Base-by-base conservation (phyloP, 164 flowering plant genomes). In the Magnolia officinalis region DNA sequence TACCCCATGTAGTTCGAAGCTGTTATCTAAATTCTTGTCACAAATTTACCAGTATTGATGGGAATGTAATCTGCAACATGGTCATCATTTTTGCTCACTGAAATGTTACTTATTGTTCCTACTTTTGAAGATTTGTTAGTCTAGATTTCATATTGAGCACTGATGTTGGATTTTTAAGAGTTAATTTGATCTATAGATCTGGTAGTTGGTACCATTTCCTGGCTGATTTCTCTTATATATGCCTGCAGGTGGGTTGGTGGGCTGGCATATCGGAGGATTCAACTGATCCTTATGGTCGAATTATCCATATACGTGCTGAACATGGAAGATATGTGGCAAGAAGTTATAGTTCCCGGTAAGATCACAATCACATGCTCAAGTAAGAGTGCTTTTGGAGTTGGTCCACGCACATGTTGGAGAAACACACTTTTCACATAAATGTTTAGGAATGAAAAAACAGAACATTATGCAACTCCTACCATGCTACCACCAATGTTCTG, bases 161-260 rank as follows among this genome's bases (percentile, higher is more conserved):
- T 16, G 13, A 52, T 4, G 20, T 4, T 14, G 63, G 45, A 31
- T 23, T 72, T 26, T 59, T 3, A 9, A 10, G 16, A 24, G 19
- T 58, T 2, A 13, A 21, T 50, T 45, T 24, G 18, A 24, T 19
- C 18, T 29, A 14, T 55, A 37, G 10, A 20, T 70, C 19, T 68
- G 23, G 59, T 72, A 71, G 20, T 5, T 61, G 26, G 50, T 51
- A 45, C 69, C 26, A 58, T 66, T 19, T 51, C 29, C 8, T 26
- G 21, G 24, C 67, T 70, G 9, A 6, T 37, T 72, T n/a, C 31
- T 55, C 14, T 77, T 19, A 31, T 19, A 29, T 65, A 77, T 59
- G 63, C 71, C 79, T 85, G 64, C 85, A 96, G 99, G 86, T 94
- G 50, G 99, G 99, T 61, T 96, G 99, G 99, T 96, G 99, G 99